These are phyloP conservation scores for Penicillium sp. DNA, from an alignment of 2,329 filamentous ascomycete species.

Conservation along the genomic window DNA sequence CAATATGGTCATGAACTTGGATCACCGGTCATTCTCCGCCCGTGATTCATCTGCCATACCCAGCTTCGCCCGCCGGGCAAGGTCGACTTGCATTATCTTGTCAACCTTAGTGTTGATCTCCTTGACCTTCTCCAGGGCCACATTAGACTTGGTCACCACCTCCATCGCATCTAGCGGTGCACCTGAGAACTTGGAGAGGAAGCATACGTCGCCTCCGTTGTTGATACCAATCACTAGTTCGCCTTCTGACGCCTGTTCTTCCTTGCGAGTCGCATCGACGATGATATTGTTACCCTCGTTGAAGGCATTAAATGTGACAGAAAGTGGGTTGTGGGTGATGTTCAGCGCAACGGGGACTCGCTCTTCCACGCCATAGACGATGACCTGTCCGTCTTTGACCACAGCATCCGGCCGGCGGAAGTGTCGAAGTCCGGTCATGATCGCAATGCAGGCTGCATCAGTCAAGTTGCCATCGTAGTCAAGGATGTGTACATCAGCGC, in stretches of 20 bases:
- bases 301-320: constrained; percentile 85
- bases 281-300: constrained; percentile 46
- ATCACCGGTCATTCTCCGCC: constrained; percentile 77
- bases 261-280: constrained; percentile 46
- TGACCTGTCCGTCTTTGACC: constrained; percentile 79
- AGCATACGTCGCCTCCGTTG: constrained; percentile 83
- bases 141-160: constrained; percentile 71
- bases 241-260: constrained; percentile 60
- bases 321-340: constrained; percentile 88
- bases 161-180: constrained; percentile 74
- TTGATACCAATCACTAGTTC: constrained; percentile 80
- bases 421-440: constrained; percentile 84
- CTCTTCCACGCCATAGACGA: constrained; percentile 79
- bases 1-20: constrained; percentile 10
- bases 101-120: constrained; percentile 74
- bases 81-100: constrained; percentile 70
- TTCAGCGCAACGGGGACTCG: constrained; percentile 86
- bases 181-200: constrained; percentile 87
- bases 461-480: constrained; percentile 88
- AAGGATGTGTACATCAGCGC: constrained; percentile 87
- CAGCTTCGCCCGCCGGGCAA: constrained; percentile 59
- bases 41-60: constrained; percentile 80
- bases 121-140: constrained; percentile 76
- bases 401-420: constrained; percentile 87
- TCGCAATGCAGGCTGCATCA: constrained; percentile 79